These are phyloP conservation scores for Plantago elongata DNA, from an alignment of 257 asterid species.

Conservation along the genomic window DNA sequence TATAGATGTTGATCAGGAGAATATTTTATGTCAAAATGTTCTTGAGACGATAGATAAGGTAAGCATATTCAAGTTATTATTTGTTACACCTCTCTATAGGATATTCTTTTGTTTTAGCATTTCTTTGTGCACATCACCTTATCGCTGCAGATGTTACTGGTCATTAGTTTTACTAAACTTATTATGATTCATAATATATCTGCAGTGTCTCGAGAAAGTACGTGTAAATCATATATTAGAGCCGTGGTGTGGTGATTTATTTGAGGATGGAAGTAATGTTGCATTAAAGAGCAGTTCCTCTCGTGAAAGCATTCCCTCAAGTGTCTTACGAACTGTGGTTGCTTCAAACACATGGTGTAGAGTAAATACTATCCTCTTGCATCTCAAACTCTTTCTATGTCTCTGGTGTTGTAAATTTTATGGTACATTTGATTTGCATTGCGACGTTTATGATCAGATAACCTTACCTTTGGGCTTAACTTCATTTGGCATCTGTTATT, in stretches of 20 bases:
- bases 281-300: background rate
- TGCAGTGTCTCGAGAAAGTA: conserved; percentile 24
- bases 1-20: conserved; percentile 6
- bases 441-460: too few species aligned
- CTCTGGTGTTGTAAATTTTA: background rate
- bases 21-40: conserved; percentile 19
- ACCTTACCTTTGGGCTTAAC: too few species aligned
- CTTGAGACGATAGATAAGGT: conserved; percentile 22
- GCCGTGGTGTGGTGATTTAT: conserved; percentile 17
- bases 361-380: conserved; percentile 15
- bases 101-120: too few species aligned
- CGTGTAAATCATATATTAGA: conserved; percentile 1
- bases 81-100: background rate
- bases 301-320: conserved; percentile 5
- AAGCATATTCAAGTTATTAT: background rate
- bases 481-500: too few species aligned
- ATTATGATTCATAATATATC: background rate
- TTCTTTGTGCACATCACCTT: too few species aligned
- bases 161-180: too few species aligned
- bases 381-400: background rate
- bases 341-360: conserved; percentile 23
- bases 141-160: too few species aligned
- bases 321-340: background rate
- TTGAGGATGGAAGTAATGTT: background rate
- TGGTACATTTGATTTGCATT: too few species aligned